Base-by-base conservation (phyloP, 345 rosid genomes). In the Corchorus capsularis region DNA sequence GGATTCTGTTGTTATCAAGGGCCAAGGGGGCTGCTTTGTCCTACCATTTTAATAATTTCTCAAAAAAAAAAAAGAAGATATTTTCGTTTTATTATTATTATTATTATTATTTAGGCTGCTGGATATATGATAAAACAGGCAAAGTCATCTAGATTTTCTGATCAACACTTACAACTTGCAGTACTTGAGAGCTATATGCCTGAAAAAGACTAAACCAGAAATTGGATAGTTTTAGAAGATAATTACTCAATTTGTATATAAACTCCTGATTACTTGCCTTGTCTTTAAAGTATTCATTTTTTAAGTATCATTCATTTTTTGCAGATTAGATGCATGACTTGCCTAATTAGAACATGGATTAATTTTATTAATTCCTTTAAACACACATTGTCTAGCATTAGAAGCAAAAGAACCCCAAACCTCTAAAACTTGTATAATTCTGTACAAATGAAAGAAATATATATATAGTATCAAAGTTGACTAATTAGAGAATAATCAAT, bases 261-360 rank as follows among this genome's bases (percentile, higher is more conserved):
- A 27, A 27, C 27, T 67, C 27, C 8, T 2, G 73, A 39, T 74
- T 37, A 63, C 82, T 80, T 75, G 69, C 73, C 82, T 71, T 75
- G 35, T 35, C 14, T 64, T 16, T 15, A 37, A 63, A 63, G 53
- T 43, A 32, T 52, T 47, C 13, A 41, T 34, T 45, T 47, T 27
- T 16, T 32, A 6, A 6, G 8, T 59, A 16, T 47, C 49, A 32
- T 57, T 27, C 12, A 54, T 37, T 69, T 32, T 67, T 63, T 22
- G n/a, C 13, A 39, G 9, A 14, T 50, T 52, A 4, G 63, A 63
- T 66, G 69, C 76, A 63, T 66, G 69, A 73, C 75, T 62, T 64
- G 64, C 49, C 74, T 41, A 46, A 62, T 70, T 13, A 15, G n/a
- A 27, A 53, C 16, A 56, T 19, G 19, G 7, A 22, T 22, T 1